Evolutionary conservation across 768 basidiomycete genomes (phyloP).

Genomic region (Agrocybe chaxingu): DNA sequence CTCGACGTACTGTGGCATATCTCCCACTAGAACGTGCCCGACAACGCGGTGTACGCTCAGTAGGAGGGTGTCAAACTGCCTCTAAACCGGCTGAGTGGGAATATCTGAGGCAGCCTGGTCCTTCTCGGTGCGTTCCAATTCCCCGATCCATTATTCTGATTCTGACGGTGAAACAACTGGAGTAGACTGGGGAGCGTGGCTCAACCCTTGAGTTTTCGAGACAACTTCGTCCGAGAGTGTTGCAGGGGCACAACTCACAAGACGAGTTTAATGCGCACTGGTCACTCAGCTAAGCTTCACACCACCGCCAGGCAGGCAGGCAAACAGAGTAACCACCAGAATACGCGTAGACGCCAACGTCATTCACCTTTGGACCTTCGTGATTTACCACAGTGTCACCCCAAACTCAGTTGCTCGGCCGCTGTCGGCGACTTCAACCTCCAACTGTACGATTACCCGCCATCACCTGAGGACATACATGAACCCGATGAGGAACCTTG

Average conservation of each 20-base stretch:
- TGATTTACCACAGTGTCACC: not conserved
- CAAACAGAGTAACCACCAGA: no score
- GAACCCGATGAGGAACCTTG: not conserved
- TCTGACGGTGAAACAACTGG: not conserved
- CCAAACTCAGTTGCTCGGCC: not conserved
- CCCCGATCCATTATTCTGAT: not conserved
- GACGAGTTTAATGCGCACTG: no score
- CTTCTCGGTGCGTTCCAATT: slow-evolving; percentile 8
- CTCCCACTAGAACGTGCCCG: slow-evolving; percentile 3
- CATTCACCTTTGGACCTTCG: no score
- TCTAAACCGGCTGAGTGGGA: slow-evolving; percentile 7
- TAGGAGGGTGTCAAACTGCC: slow-evolving; percentile 3
- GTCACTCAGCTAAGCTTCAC: no score
- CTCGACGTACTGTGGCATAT: slow-evolving; percentile 18
- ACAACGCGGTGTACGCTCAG: slow-evolving; percentile 6
- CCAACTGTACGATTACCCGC: not conserved
- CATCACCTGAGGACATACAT: not conserved
- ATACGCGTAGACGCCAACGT: no score
- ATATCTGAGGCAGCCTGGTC: slow-evolving; percentile 1
- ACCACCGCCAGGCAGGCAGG: no score
- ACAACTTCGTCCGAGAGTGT: no score
- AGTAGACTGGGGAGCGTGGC: no score
- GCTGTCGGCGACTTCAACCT: slow-evolving; percentile 2
- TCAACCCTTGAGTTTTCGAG: no score
- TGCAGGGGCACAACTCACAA: no score